phyloP scores from a whole-genome alignment of 306 rosid genomes.

The peach (Prunus persica) region DNA sequence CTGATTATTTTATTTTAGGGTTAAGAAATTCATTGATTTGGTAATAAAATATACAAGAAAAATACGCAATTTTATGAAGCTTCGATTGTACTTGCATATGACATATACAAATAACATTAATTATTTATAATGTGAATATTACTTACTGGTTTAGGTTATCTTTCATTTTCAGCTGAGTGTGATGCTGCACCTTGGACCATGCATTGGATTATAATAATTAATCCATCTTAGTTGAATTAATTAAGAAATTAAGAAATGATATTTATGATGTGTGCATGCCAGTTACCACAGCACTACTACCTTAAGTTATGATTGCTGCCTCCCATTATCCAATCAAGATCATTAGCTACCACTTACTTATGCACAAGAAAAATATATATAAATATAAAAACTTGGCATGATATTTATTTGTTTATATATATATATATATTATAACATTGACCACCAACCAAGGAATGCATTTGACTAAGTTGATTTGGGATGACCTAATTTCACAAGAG shows the following conservation, averaged over 20 bases:
- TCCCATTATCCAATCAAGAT: conserved; percentile 47
- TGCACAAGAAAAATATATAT: conserved; percentile 9
- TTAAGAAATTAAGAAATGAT: not conserved
- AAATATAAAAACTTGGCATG: not conserved
- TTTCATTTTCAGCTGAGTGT: not conserved
- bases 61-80: not conserved
- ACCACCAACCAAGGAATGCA: too few relatives aligned
- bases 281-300: not conserved
- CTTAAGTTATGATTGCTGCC: conserved; percentile 52
- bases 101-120: not conserved
- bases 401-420: too few relatives aligned
- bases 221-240: not conserved
- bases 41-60: not conserved
- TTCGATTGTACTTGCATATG: not conserved
- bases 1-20: not conserved
- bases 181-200: not conserved
- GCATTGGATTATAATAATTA: not conserved
- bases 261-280: conserved; percentile 13
- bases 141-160: not conserved
- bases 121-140: not conserved
- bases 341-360: conserved; percentile 29
- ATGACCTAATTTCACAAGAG: too few relatives aligned
- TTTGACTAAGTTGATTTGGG: too few relatives aligned
- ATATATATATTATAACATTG: too few relatives aligned
- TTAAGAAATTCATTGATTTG: not conserved